Percentiles rank a stretch among this genome's conserved stretches.
Conservation (phyloP, 768 basidiomycete genomes). For the Tulasnella sp. region DNA sequence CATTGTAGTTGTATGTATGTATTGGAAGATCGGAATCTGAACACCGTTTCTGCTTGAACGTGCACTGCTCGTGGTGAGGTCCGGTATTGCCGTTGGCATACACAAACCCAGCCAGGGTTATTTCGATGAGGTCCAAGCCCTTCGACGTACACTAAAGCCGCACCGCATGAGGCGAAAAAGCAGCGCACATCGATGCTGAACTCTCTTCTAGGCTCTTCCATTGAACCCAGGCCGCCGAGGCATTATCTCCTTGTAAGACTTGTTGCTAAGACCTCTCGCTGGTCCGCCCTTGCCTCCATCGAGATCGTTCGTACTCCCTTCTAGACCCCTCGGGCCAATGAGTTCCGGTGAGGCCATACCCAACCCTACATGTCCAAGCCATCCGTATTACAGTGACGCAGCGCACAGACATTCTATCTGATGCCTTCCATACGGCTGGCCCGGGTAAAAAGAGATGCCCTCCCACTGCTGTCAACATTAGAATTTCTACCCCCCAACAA, state of each 20-base stretch:
- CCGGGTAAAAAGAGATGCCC: background rate
- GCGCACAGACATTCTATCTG: background rate
- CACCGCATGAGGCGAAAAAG: background rate
- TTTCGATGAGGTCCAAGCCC: too few relatives aligned
- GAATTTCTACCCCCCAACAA: background rate
- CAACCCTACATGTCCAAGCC: background rate
- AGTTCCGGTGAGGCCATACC: background rate
- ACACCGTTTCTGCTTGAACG: background rate
- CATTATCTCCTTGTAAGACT: background rate
- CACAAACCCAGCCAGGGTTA: too few relatives aligned
- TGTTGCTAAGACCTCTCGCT: background rate
- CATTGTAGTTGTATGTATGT: background rate
- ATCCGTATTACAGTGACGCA: background rate
- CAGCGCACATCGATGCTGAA: background rate
- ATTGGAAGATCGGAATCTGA: background rate
- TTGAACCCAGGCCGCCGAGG: background rate
- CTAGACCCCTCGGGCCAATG: background rate
- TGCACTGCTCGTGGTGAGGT: background rate
- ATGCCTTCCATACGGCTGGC: background rate
- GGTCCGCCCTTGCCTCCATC: background rate
- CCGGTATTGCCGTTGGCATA: too few relatives aligned
- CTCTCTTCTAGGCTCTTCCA: background rate
- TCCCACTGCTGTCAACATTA: slow-evolving; percentile 2
- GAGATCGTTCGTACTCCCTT: background rate
- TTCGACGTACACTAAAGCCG: background rate